Conservation (phyloP, 768 basidiomycete genomes). For the Peribolospora baueri region DNA sequence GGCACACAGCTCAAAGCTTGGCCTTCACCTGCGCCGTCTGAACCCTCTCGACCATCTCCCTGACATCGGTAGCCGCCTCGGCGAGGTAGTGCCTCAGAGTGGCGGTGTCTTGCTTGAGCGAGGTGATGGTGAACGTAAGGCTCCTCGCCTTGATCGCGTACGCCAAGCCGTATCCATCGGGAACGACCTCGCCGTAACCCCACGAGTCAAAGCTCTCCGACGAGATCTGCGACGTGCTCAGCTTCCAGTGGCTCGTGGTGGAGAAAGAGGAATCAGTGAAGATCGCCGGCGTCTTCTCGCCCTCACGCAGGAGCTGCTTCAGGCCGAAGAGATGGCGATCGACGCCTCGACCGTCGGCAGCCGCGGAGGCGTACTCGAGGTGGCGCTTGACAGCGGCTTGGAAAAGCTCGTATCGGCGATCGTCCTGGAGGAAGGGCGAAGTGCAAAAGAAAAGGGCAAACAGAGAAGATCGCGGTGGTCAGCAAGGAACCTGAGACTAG, state of each 20-base stretch:
- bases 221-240: constrained; percentile 71
- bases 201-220: constrained; percentile 67
- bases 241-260: constrained; percentile 65
- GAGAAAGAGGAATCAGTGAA: constrained; percentile 27
- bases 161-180: constrained; percentile 71
- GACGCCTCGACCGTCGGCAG: constrained; percentile 79
- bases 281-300: constrained; percentile 34
- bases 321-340: constrained; percentile 88
- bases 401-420: constrained; percentile 40
- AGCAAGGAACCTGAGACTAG: too few species aligned
- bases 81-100: constrained; percentile 37
- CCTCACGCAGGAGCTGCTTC: constrained; percentile 50
- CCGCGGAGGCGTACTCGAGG: constrained; percentile 66
- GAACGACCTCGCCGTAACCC: constrained; percentile 91
- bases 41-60: constrained; percentile 47
- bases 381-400: constrained; percentile 54
- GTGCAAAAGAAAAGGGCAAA: background rate
- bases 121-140: constrained; percentile 74
- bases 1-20: constrained; percentile 2
- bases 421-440: constrained; percentile 23
- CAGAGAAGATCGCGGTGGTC: background rate
- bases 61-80: constrained; percentile 56
- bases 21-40: constrained; percentile 20
- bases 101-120: constrained; percentile 24
- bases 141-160: constrained; percentile 68